Base-by-base conservation (phyloP, 139 green algal species). In the Spirogloea muscicola region DNA sequence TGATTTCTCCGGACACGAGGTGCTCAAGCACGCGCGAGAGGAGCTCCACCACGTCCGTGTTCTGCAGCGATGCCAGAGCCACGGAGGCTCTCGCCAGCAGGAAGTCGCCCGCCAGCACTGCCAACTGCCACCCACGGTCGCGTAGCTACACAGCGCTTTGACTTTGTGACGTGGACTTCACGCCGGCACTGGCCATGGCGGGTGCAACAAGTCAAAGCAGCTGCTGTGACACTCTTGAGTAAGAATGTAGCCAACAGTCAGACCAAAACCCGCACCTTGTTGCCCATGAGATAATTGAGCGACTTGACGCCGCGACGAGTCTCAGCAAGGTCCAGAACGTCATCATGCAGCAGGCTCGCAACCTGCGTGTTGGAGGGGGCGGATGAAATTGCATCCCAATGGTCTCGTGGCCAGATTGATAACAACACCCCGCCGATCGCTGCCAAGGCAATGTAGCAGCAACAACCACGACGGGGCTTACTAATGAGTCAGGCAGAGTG, bases 51-150 rank as follows among this genome's bases (percentile, higher is more conserved):
- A 84, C 82, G 58, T 93, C 84, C 0, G 82, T 86, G 80, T 97
- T 91, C 13, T 83, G 84, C 76, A 99, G 84, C 0, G 88, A 81
- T 0, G 94, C 95, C 21, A 99, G 87, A 6, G 89, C 87, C 7
- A 97, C 89, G 1, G 89, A 96, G 1, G 94, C 93, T 0, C 94
- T 76, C 5, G 95, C 95, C 34, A 99, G 86, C 55, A 99, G 77
- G 68, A 98, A 99, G 81, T 99, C 95, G 0, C 95, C 95, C 3
- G 91, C 94, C 41, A 99, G 86, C 42, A 99, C 96, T 37, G 95
- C 93, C 25, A 95, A 79, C 89, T 79, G 71, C 0, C 1, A 1
- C 5, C 27, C 25, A 34, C 7, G 16, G 38, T 16, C 10, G 41
- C 31, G 25, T 0, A 91, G 71, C n/a, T n/a, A n/a, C n/a, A n/a